These are phyloP conservation scores for Avena atlantica DNA, from an alignment of 176 grass and related monocot genomes.

Conservation along the genomic window DNA sequence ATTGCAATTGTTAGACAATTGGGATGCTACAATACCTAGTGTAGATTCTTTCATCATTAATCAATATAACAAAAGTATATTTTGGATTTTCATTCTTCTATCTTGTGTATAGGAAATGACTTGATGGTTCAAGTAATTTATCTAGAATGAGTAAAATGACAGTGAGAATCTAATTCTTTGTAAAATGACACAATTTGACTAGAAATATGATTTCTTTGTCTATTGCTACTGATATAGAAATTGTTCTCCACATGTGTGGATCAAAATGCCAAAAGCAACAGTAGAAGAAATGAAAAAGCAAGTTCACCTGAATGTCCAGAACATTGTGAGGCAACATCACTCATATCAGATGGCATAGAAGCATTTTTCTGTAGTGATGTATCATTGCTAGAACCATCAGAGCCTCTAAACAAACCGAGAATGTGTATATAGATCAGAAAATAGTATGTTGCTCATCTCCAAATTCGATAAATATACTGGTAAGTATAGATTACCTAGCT, in stretches of 20 bases:
- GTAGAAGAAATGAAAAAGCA: not conserved
- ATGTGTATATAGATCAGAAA: constrained; percentile 8
- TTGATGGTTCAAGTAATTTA: too few relatives aligned
- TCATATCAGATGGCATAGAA: constrained; percentile 72
- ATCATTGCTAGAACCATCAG: constrained; percentile 48
- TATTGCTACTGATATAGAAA: too few relatives aligned
- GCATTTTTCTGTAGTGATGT: constrained; percentile 63
- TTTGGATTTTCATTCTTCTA: too few relatives aligned
- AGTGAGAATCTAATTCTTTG: too few relatives aligned
- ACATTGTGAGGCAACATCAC: constrained; percentile 55
- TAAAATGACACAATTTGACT: too few relatives aligned
- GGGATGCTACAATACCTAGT: too few relatives aligned
- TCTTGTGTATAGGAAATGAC: too few relatives aligned
- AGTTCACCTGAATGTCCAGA: constrained; percentile 60
- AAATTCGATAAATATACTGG: not conserved
- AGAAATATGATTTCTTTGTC: too few relatives aligned
- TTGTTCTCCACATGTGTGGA: constrained; percentile 25
- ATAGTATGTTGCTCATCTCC: not conserved
- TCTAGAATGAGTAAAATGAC: too few relatives aligned
- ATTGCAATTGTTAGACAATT: too few relatives aligned
- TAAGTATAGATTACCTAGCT: constrained; percentile 56
- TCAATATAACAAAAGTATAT: too few relatives aligned
- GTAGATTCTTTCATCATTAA: too few relatives aligned
- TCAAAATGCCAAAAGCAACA: constrained; percentile 25
- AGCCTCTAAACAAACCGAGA: constrained; percentile 40